Evolutionary conservation across 192 early-diverging fungal genomes (phyloP), one percentile per base, ranked within the genome.

Genomic region (Thamnidium elegans): DNA sequence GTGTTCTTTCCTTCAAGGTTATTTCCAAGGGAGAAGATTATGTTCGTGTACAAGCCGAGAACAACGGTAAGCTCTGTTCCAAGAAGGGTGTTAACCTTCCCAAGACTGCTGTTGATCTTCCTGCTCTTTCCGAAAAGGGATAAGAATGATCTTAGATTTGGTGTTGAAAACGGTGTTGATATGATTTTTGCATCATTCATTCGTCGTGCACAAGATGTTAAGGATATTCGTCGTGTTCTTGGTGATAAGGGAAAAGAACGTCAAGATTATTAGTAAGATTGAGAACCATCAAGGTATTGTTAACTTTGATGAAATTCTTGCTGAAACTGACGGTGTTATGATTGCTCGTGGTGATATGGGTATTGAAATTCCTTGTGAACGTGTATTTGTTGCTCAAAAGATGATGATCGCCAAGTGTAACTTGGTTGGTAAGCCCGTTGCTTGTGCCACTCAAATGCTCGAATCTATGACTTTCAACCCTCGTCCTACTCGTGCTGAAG

Each of bases 321-420:
- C 71, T 48, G 94, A 87, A 56, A 91, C 91, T 15, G 95, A 97
- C 71, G 95, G 94, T 43, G 87, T 97, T 63, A 97, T 97, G 94
- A 90, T 96, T 68, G 95, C 94, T 32, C 90, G 95, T 69, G 94
- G 95, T 67, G 95, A 95, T 72, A 77, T 97, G 54, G 95, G 94
- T 51, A 92, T 95, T 31, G 95, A 97, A 78, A 93, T 94, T 58
- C 94, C 93, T 19, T 87, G 92, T n/a, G 91, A 93, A 65, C 81
- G 89, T 69, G 92, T 92, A 26, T 91, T 91, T 67, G 76, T 92
- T 48, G 89, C 81, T 62, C 95, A 97, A 72, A 97, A 97, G 82
- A 94, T 94, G 91, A 95, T 97, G 85, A 95, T 89, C 48, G 89
- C 94, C 67, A 95, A 97, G 78, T 94, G 93, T 79, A 97, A 95